These are phyloP conservation scores for Tetracladium setigerum DNA, from an alignment of 495 filamentous ascomycete species.

Conservation along the genomic window DNA sequence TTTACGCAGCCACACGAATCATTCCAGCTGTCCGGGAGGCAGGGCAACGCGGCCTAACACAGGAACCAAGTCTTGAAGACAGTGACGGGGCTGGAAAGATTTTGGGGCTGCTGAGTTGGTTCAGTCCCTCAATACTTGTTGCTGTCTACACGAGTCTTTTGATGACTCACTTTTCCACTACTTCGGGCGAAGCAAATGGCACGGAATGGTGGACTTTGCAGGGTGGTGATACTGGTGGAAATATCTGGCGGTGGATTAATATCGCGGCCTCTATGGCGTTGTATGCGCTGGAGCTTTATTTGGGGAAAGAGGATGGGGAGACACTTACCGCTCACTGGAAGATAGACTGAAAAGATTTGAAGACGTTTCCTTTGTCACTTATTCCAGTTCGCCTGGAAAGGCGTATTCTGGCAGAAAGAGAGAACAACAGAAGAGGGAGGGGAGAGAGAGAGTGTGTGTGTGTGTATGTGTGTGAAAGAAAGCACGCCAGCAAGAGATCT, in stretches of 20 bases:
- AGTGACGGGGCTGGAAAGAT: constrained; percentile 72
- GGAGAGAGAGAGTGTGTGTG: background rate
- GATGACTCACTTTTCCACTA: constrained; percentile 86
- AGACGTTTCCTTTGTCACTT: constrained; percentile 10
- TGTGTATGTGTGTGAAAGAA: too few relatives aligned
- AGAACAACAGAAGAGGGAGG: background rate
- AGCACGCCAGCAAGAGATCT: too few relatives aligned
- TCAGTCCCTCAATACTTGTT: constrained; percentile 85
- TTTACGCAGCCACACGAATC: constrained; percentile 92
- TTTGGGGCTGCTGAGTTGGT: constrained; percentile 79
- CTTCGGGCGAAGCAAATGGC: constrained; percentile 49
- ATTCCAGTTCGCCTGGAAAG: too few relatives aligned
- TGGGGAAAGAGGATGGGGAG: constrained; percentile 71
- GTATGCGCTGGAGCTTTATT: constrained; percentile 81
- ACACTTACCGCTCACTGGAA: constrained; percentile 81
- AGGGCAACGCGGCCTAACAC: constrained; percentile 70
- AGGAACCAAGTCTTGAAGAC: constrained; percentile 79
- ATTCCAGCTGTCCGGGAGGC: constrained; percentile 87
- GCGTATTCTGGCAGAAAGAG: background rate
- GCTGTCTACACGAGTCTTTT: constrained; percentile 95
- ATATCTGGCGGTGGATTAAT: constrained; percentile 91
- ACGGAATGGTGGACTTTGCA: constrained; percentile 77
- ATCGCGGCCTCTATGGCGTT: constrained; percentile 77
- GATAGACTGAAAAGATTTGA: constrained; percentile 49
- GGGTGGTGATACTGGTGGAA: constrained; percentile 69